These are phyloP conservation scores for Ganoderma boninense DNA, from an alignment of 1,284 basidiomycete species.

Conservation along the genomic window DNA sequence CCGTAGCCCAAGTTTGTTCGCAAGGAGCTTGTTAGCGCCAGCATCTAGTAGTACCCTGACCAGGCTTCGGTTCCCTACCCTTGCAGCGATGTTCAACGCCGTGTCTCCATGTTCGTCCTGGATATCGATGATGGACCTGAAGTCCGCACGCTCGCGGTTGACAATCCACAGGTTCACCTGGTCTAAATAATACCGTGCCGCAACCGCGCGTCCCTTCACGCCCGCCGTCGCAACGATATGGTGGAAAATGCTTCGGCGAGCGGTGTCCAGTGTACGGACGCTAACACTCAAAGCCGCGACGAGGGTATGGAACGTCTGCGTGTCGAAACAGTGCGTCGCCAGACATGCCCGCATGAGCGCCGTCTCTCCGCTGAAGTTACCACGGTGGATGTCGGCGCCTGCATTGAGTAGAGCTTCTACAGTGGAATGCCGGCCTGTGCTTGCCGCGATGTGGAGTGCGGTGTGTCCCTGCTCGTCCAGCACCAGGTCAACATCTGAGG, in stretches of 20 bases:
- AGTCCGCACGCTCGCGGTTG: constrained; percentile 74
- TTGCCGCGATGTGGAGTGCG: constrained; percentile 92
- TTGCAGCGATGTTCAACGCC: constrained; percentile 92
- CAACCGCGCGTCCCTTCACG: constrained; percentile 85
- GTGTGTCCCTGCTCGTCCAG: constrained; percentile 97
- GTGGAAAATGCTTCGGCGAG: constrained; percentile 92
- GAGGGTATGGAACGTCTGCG: constrained; percentile 77
- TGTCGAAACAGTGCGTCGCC: constrained; percentile 88
- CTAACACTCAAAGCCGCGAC: constrained; percentile 74
- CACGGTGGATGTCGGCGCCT: constrained; percentile 88
- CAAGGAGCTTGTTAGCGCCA: constrained; percentile 89
- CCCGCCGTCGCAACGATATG: constrained; percentile 94
- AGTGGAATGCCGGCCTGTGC: constrained; percentile 77
- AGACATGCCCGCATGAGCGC: constrained; percentile 93
- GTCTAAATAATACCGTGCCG: constrained; percentile 93
- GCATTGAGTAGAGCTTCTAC: constrained; percentile 73
- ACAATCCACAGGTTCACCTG: constrained; percentile 89
- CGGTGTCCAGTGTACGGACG: constrained; percentile 90
- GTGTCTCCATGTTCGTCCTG: constrained; percentile 98
- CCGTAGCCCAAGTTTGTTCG: constrained; percentile 94
- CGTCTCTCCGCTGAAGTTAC: constrained; percentile 95
- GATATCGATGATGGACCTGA: constrained; percentile 86
- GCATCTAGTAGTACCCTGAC: constrained; percentile 92
- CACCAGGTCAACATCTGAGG: constrained; percentile 76
- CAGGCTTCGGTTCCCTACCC: constrained; percentile 91